These are phyloP conservation scores for Clarireedia homoeocarpa DNA, from an alignment of 2,329 filamentous ascomycete genomes.

Conservation along the genomic window DNA sequence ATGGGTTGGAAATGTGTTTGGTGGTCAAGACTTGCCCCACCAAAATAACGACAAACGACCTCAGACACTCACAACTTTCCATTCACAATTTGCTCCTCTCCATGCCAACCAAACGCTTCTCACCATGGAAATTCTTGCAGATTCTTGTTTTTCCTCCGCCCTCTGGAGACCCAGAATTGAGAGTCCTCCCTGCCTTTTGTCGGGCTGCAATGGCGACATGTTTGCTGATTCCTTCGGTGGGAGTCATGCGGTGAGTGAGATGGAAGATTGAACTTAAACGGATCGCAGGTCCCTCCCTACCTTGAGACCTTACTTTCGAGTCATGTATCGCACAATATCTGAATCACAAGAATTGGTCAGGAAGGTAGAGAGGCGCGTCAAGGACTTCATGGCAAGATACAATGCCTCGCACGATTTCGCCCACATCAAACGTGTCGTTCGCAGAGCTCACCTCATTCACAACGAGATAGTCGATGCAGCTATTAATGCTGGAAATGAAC, in stretches of 20 bases:
- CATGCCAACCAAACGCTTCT: no score
- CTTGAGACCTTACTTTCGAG: no score
- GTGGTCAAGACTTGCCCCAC: no score
- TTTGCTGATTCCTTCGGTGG: background rate
- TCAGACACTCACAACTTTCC: no score
- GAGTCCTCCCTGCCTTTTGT: no score
- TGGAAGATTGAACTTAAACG: background rate
- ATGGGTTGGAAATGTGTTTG: no score
- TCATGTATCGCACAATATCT: background rate
- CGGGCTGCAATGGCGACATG: background rate
- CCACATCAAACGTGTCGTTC: conserved; percentile 73
- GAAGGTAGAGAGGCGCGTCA: conserved; percentile 51
- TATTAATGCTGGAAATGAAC: conserved; percentile 32
- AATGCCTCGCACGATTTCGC: conserved; percentile 82
- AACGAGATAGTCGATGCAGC: conserved; percentile 29
- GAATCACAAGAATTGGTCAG: conserved; percentile 35
- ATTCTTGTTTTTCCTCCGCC: no score
- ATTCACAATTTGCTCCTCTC: no score
- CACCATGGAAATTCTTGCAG: no score
- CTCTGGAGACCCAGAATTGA: no score
- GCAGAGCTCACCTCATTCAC: conserved; percentile 43
- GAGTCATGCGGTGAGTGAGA: conserved; percentile 1
- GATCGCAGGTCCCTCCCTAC: background rate
- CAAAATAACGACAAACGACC: no score
- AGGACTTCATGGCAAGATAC: conserved; percentile 63